A percentile compares a stretch with the other conserved stretches of the same genome.
phyloP scores from a whole-genome alignment of 805 yeast genomes.

The Schwanniomyces yamadae region DNA sequence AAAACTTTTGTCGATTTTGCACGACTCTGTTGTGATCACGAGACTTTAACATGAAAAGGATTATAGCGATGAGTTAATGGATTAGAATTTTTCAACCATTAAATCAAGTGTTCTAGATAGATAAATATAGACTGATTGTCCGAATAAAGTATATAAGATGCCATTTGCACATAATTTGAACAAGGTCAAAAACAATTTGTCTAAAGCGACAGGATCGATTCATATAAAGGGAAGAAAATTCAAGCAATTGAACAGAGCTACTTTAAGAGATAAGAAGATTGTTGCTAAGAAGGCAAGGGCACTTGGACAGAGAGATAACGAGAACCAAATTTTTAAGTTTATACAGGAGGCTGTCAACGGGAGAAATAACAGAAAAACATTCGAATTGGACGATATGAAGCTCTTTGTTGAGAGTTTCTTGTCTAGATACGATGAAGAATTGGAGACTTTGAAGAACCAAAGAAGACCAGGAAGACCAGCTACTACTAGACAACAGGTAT shows the following conservation, averaged over 20 bases:
- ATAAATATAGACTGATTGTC: not conserved
- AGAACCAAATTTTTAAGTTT: constrained; percentile 58
- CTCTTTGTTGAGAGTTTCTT: constrained; percentile 61
- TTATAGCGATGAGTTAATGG: constrained; percentile 6
- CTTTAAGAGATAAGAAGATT: constrained; percentile 75
- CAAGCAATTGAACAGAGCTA: constrained; percentile 80
- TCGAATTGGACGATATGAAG: constrained; percentile 58
- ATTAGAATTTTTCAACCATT: constrained; percentile 1
- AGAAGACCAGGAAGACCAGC: constrained; percentile 91
- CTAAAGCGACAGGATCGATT: constrained; percentile 54
- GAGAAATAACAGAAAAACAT: constrained; percentile 28
- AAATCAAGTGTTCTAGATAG: not conserved
- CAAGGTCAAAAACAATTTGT: constrained; percentile 62
- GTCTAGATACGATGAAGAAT: constrained; percentile 71
- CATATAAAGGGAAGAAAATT: constrained; percentile 92
- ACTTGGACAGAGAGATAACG: constrained; percentile 58
- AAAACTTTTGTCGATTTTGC: not conserved
- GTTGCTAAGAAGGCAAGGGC: constrained; percentile 56
- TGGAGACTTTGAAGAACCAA: constrained; percentile 54
- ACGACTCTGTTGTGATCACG: constrained; percentile 1
- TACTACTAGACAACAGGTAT: constrained; percentile 61
- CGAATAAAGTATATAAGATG: constrained; percentile 37
- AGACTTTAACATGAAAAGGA: not conserved
- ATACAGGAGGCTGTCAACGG: constrained; percentile 38
- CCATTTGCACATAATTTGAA: constrained; percentile 66